A percentile compares a stretch with the other conserved stretches of the same genome.
These are phyloP conservation scores for Backusella tarrabulga DNA, from an alignment of 192 early-diverging fungal species.

Conservation along the genomic window DNA sequence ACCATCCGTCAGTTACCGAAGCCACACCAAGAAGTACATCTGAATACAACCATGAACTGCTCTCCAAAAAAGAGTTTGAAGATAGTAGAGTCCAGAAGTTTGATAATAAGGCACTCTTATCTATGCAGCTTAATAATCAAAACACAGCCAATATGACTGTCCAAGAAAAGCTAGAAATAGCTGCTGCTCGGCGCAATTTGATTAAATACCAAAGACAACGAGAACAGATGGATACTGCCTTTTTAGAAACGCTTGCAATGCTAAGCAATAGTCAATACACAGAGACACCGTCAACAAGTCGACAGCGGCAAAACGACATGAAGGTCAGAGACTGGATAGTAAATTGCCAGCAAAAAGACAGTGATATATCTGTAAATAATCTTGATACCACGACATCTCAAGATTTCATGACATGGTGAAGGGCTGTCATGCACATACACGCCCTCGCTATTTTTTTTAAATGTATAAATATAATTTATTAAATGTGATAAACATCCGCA, in stretches of 20 bases:
- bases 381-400: not conserved
- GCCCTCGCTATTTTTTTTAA: not conserved
- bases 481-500: not conserved
- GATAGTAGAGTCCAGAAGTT: not conserved
- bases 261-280: not conserved
- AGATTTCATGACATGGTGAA: not conserved
- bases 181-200: not conserved
- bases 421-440: not conserved
- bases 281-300: not conserved
- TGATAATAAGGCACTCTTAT: not conserved
- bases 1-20: not conserved
- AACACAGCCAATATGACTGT: not conserved
- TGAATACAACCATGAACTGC: not conserved
- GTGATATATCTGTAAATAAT: not conserved
- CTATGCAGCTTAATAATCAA: not conserved
- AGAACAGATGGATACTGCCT: conserved; percentile 7
- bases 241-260: conserved; percentile 2
- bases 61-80: conserved; percentile 6
- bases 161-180: conserved; percentile 8
- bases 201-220: not conserved
- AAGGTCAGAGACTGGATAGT: not conserved
- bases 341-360: not conserved
- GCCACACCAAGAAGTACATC: not conserved
- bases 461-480: not conserved
- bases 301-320: not conserved